phyloP scores from a whole-genome alignment of 768 basidiomycete species.

The Strobilomyces confusus region DNA sequence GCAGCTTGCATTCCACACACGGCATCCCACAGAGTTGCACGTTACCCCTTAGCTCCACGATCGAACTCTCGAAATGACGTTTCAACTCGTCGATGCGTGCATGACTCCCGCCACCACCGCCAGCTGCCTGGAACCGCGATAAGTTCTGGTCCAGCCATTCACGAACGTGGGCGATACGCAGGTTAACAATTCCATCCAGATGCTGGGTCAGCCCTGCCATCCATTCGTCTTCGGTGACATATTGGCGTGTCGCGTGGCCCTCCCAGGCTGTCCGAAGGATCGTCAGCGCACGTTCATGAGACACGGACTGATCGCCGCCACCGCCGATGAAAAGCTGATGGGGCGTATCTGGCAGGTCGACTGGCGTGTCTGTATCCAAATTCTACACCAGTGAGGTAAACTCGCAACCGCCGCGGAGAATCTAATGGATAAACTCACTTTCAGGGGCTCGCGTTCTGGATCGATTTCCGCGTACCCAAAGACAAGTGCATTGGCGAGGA shows the following conservation, averaged over 20 bases:
- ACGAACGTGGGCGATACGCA: conserved; percentile 44
- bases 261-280: conserved; percentile 21
- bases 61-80: conserved; percentile 39
- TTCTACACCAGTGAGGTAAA: conserved; percentile 34
- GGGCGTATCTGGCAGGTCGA: conserved; percentile 37
- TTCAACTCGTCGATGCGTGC: conserved; percentile 44
- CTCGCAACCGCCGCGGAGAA: conserved; percentile 9
- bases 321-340: conserved; percentile 34
- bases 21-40: conserved; percentile 47
- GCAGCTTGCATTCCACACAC: conserved; percentile 46
- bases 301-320: conserved; percentile 10
- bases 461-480: conserved; percentile 45
- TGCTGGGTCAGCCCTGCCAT: conserved; percentile 33
- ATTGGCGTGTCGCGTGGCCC: conserved; percentile 18
- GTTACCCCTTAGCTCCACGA: conserved; percentile 43
- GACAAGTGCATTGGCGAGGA: conserved; percentile 46
- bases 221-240: conserved; percentile 34
- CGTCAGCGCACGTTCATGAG: conserved; percentile 14
- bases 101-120: conserved; percentile 18
- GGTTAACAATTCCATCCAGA: conserved; percentile 37
- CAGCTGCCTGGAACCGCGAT: conserved; percentile 38
- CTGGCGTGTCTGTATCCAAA: conserved; percentile 44
- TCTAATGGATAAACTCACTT: conserved; percentile 31
- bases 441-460: conserved; percentile 46
- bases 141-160: conserved; percentile 51